Evolutionary conservation across 345 rosid species (phyloP).

Genomic region (Hirschfeldia incana): DNA sequence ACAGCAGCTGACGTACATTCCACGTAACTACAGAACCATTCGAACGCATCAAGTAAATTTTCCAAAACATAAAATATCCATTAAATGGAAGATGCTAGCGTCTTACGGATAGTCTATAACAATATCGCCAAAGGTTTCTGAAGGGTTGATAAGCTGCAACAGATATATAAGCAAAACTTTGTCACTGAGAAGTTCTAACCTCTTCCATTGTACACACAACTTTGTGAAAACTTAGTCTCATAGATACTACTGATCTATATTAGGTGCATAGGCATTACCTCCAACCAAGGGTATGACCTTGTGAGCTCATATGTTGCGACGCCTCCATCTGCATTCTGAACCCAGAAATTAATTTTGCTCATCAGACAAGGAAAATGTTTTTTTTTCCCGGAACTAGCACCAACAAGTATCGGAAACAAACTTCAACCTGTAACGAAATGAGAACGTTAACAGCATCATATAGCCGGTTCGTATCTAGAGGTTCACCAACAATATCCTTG

Average conservation of each 20-base stretch:
- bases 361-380: neutral
- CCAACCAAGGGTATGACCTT: slow-evolving; percentile 87
- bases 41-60: slow-evolving; percentile 10
- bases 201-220: no score
- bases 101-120: slow-evolving; percentile 95
- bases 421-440: slow-evolving; percentile 78
- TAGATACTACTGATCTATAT: slow-evolving; percentile 4
- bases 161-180: slow-evolving; percentile 16
- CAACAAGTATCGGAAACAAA: slow-evolving; percentile 17
- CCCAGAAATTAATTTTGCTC: no score
- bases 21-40: slow-evolving; percentile 58
- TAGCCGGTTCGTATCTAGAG: slow-evolving; percentile 55
- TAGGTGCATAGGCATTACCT: slow-evolving; percentile 51
- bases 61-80: slow-evolving; percentile 6
- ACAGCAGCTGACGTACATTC: slow-evolving; percentile 94
- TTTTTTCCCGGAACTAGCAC: neutral
- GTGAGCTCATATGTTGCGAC: slow-evolving; percentile 90
- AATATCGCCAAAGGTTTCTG: slow-evolving; percentile 98
- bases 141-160: slow-evolving; percentile 81
- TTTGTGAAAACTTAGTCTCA: neutral
- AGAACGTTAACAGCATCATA: slow-evolving; percentile 88
- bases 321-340: slow-evolving; percentile 79
- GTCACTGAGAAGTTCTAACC: neutral
- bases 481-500: slow-evolving; percentile 74
- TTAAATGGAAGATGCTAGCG: slow-evolving; percentile 23